These are phyloP conservation scores for Delonix regia DNA, from an alignment of 306 rosid genomes.

Conservation along the genomic window DNA sequence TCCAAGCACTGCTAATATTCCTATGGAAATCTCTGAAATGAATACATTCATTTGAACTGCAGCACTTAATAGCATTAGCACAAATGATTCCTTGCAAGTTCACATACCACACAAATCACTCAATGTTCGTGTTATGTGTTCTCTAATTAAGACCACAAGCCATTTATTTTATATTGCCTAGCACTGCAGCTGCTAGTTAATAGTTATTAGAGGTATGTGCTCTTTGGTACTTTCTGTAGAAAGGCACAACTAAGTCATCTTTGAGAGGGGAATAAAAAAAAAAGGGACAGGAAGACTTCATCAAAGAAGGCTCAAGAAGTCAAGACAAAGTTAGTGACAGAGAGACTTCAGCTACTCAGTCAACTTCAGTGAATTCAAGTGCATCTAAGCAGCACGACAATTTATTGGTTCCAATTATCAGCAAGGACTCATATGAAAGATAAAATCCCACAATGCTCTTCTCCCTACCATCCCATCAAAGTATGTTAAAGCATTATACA, in stretches of 20 bases:
- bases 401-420: background rate
- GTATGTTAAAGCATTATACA: constrained; percentile 15
- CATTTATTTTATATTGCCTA: background rate
- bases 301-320: background rate
- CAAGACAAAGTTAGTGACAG: background rate
- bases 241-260: background rate
- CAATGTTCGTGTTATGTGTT: background rate
- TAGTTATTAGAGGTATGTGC: background rate
- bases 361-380: constrained; percentile 5
- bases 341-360: background rate
- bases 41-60: background rate
- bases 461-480: background rate
- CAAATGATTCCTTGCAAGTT: background rate
- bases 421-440: constrained; percentile 13
- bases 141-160: background rate
- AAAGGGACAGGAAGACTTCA: background rate
- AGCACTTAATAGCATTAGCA: background rate
- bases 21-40: background rate
- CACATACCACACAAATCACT: background rate
- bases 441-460: constrained; percentile 9
- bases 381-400: background rate
- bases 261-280: background rate
- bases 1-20: background rate
- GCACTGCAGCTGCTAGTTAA: background rate
- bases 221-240: background rate